Percentiles rank a stretch among this genome's conserved stretches.
These are phyloP conservation scores for Trebouxia sp. DNA, from an alignment of 139 green algal species.

Conservation along the genomic window DNA sequence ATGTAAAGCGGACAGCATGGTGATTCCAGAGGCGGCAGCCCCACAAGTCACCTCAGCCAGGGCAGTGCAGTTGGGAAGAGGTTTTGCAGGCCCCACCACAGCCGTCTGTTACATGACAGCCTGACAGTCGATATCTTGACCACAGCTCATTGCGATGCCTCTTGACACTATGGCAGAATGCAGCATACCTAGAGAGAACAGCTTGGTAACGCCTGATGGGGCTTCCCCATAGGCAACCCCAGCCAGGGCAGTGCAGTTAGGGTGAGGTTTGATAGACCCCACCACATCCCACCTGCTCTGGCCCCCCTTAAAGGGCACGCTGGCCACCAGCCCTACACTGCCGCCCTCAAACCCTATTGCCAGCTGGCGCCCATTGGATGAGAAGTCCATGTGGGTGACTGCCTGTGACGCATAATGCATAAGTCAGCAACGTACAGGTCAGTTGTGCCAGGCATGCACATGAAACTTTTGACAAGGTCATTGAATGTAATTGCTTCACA, in stretches of 20 bases:
- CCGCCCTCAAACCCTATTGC: constrained; percentile 44
- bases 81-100: constrained; percentile 59
- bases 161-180: too few relatives aligned
- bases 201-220: constrained; percentile 55
- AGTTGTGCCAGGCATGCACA: too few relatives aligned
- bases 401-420: too few relatives aligned
- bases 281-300: constrained; percentile 68
- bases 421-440: too few relatives aligned
- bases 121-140: background rate
- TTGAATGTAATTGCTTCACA: too few relatives aligned
- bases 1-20: background rate
- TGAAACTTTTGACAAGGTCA: too few relatives aligned
- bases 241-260: constrained; percentile 39
- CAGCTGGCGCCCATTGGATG: constrained; percentile 40
- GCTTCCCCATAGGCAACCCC: constrained; percentile 64
- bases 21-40: constrained; percentile 56
- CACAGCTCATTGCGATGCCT: too few relatives aligned
- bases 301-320: constrained; percentile 54
- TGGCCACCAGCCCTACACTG: constrained; percentile 56
- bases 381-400: constrained; percentile 41
- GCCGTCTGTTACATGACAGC: constrained; percentile 39
- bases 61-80: constrained; percentile 43
- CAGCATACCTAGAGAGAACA: constrained; percentile 64
- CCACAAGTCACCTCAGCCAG: constrained; percentile 64
- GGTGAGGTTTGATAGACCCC: constrained; percentile 60